Evolutionary conservation across 768 basidiomycete species (phyloP), one percentile per base, ranked within the genome.

Genomic region (Russula olivacea): DNA sequence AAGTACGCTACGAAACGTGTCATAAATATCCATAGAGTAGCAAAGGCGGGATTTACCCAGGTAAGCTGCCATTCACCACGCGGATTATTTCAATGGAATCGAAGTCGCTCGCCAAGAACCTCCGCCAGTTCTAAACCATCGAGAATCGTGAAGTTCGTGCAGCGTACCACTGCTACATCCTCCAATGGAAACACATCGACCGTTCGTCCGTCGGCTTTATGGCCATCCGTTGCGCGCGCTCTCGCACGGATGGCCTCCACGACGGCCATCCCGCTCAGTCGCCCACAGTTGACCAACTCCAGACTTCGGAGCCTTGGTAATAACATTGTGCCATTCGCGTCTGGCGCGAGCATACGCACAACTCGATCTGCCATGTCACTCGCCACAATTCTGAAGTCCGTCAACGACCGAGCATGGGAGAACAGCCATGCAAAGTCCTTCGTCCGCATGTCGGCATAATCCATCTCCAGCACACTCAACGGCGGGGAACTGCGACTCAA

Each of bases 351-450:
- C 64, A 89, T 76, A 36, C 74, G 72, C 47, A 91, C 77, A 61
- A 91, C 89, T 45, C 76, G 82, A 74, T 91, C 79, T 30, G 87
- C 87, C 89, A 91, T 87, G 72, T 91, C 89, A 10, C 88, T 90
- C 25, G 86, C 89, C 59, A 86, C 83, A 68, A 91, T 90, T 52
- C 80, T 78, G 72, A 91, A 91, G 54, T 83, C 80, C 68, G 81
- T 80, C 52, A 91, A 74, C 38, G 72, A 63, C 0, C 71, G 70
- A 14, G 88, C 74, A 41, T 78, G 76, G 61, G 83, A 81, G 66
- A 91, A 91, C 53, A 84, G 76, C 75, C 83, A 88, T 34, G 69
- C 71, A 70, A 91, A 91, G 70, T 91, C 89, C 74, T 89, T 91
- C 36, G 88, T 91, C 50, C 88, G 85, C 83, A 89, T 85, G 74